Evolutionary conservation across 768 basidiomycete genomes (phyloP).

Genomic region (Sarcomyxa edulis): DNA sequence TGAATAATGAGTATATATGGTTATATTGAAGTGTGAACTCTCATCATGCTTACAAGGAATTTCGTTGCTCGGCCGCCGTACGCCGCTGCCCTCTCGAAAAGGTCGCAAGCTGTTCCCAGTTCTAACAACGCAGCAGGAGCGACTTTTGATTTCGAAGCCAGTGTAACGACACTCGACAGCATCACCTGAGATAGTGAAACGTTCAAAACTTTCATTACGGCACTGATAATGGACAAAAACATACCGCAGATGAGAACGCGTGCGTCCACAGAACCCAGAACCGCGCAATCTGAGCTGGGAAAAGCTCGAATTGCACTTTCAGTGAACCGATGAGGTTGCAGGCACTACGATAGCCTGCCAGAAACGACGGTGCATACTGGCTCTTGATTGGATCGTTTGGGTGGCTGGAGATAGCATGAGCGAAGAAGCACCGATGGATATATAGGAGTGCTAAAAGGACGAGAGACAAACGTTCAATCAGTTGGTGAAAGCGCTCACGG

Average conservation of each 20-base stretch:
- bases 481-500: neutral
- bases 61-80: constrained; percentile 66
- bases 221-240: constrained; percentile 13
- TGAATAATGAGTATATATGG: neutral
- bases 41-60: constrained; percentile 53
- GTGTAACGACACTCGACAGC: constrained; percentile 73
- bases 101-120: constrained; percentile 52
- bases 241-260: constrained; percentile 59
- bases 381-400: constrained; percentile 66
- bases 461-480: neutral
- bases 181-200: constrained; percentile 46
- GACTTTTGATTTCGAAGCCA: constrained; percentile 59
- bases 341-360: constrained; percentile 64
- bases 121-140: constrained; percentile 68
- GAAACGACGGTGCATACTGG: constrained; percentile 59
- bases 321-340: constrained; percentile 50
- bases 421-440: constrained; percentile 73
- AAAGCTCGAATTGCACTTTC: constrained; percentile 40
- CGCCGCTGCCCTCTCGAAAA: constrained; percentile 59
- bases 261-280: constrained; percentile 76
- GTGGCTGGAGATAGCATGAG: constrained; percentile 61
- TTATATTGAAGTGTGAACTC: no score
- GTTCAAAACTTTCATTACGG: neutral
- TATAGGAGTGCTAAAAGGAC: constrained; percentile 53
- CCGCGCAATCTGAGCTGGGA: constrained; percentile 54